Conservation (phyloP, 768 basidiomycete genomes). For the Boletus pseudo-olivaceus region DNA sequence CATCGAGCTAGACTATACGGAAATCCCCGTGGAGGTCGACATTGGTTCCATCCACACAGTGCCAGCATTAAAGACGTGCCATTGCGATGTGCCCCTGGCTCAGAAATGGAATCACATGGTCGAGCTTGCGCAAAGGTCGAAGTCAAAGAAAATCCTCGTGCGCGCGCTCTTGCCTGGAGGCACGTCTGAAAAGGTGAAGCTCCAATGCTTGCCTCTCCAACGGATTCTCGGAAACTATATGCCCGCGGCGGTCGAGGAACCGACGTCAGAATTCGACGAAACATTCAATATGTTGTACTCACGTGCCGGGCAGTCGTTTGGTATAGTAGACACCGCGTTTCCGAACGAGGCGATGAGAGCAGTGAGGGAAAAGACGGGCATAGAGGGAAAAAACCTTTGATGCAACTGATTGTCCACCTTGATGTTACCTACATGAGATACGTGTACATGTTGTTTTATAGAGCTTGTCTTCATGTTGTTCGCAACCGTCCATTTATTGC, state of each 20-base stretch:
- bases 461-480: neutral
- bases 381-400: neutral
- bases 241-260: conserved; percentile 13
- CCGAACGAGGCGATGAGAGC: conserved; percentile 17
- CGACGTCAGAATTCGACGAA: conserved; percentile 13
- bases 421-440: neutral
- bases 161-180: conserved; percentile 29
- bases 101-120: conserved; percentile 28
- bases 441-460: neutral
- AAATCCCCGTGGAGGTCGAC: conserved; percentile 13
- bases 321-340: conserved; percentile 22
- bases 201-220: conserved; percentile 24
- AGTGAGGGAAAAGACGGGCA: conserved; percentile 10
- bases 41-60: conserved; percentile 15
- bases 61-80: conserved; percentile 15
- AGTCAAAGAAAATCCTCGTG: conserved; percentile 21
- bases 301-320: conserved; percentile 13
- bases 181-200: conserved; percentile 21
- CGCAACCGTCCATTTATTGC: conserved; percentile 3
- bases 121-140: conserved; percentile 25
- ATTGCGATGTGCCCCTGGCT: conserved; percentile 18
- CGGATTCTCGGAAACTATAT: conserved; percentile 11
- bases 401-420: neutral
- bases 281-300: conserved; percentile 28
- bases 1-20: conserved; percentile 26